phyloP scores from a whole-genome alignment of 2,329 filamentous ascomycete species.

The Talaromyces sp. region DNA sequence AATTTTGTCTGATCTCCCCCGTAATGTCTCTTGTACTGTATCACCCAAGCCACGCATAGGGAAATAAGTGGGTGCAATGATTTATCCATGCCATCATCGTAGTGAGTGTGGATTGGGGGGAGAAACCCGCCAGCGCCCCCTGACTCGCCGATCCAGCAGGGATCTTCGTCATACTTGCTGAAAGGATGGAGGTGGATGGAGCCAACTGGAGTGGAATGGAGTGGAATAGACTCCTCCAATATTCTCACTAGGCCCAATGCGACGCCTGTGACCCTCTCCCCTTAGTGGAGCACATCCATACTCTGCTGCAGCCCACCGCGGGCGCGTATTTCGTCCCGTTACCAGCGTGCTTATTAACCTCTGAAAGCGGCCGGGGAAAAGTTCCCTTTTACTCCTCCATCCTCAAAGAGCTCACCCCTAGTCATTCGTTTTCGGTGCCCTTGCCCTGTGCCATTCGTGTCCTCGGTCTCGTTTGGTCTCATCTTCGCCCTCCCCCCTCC shows the following conservation, averaged over 20 bases:
- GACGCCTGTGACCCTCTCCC: background rate
- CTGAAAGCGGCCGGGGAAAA: constrained; percentile 23
- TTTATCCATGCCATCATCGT: constrained; percentile 19
- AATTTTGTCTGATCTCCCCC: background rate
- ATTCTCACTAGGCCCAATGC: constrained; percentile 2
- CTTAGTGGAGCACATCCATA: constrained; percentile 1
- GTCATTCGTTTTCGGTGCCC: constrained; percentile 35
- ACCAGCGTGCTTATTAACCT: constrained; percentile 22
- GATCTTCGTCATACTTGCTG: constrained; percentile 8
- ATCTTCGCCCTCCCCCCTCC: too few species aligned
- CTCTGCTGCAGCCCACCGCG: constrained; percentile 2
- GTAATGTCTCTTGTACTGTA: background rate
- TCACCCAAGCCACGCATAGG: background rate
- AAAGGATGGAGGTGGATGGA: too few species aligned
- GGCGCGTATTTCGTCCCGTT: constrained; percentile 17
- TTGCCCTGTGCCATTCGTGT: background rate
- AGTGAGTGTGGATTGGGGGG: background rate
- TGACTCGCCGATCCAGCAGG: constrained; percentile 13
- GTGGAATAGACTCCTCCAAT: background rate
- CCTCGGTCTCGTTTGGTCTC: constrained; percentile 14
- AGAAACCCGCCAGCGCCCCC: constrained; percentile 5
- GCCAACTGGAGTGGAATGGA: background rate
- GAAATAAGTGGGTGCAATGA: constrained; percentile 11
- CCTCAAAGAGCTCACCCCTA: constrained; percentile 33
- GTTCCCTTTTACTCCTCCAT: constrained; percentile 6